Evolutionary conservation across 768 basidiomycete species (phyloP).

Genomic region (Boletus subparvulus): DNA sequence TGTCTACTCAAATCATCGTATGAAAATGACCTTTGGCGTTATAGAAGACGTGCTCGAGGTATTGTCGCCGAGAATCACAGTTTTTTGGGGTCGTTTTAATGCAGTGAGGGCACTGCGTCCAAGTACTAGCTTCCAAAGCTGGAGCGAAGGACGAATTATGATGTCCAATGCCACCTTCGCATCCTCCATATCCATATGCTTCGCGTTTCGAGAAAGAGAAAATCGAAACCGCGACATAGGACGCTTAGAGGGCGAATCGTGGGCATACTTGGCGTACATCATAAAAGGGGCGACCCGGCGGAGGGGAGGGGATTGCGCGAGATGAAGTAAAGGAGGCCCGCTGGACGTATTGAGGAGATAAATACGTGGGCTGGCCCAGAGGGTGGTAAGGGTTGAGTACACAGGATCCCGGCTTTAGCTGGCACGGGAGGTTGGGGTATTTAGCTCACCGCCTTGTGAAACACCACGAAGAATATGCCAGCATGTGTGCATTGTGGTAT

Average conservation of each 20-base stretch:
- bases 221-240: constrained; percentile 10
- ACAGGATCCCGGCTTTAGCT: background rate
- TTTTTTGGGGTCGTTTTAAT: constrained; percentile 11
- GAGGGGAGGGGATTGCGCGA: background rate
- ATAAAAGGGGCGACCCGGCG: background rate
- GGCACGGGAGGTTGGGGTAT: constrained; percentile 13
- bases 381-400: background rate
- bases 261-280: constrained; percentile 15
- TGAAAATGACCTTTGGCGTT: constrained; percentile 18
- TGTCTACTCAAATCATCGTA: background rate
- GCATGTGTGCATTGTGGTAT: constrained; percentile 22
- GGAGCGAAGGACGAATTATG: constrained; percentile 24
- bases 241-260: constrained; percentile 9
- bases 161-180: constrained; percentile 18
- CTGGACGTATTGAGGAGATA: constrained; percentile 6
- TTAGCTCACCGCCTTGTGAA: constrained; percentile 21
- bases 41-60: constrained; percentile 7
- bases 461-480: constrained; percentile 4
- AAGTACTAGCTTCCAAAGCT: constrained; percentile 20
- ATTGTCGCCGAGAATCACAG: constrained; percentile 1
- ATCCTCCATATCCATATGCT: constrained; percentile 15
- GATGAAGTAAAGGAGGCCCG: background rate
- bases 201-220: constrained; percentile 12
- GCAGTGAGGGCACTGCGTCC: constrained; percentile 1
- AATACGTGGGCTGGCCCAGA: constrained; percentile 1